Conservation (phyloP, 805 yeast species). For the Candida pseudofarinosa region DNA sequence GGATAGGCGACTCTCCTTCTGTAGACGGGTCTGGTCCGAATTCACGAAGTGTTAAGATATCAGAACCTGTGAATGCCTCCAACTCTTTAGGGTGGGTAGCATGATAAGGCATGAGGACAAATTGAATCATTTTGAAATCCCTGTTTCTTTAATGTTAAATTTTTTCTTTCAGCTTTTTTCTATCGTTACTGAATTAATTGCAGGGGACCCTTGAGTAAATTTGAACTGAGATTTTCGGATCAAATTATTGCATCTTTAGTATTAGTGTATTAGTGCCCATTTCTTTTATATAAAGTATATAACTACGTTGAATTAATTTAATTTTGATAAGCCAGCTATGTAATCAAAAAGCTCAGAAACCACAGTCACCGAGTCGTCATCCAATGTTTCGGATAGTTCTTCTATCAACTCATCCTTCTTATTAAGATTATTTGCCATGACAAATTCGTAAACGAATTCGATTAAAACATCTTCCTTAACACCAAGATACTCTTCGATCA, state of each 20-base stretch:
- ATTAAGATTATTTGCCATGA: constrained; percentile 27
- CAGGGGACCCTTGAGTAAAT: too few species aligned
- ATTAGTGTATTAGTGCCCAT: not conserved
- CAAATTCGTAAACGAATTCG: constrained; percentile 37
- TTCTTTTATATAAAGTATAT: too few species aligned
- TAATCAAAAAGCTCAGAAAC: constrained; percentile 38
- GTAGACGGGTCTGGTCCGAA: constrained; percentile 17
- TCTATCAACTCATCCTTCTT: constrained; percentile 31
- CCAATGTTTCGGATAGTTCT: constrained; percentile 49
- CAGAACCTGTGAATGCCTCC: constrained; percentile 65
- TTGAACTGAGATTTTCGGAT: too few species aligned
- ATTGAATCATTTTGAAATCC: not conserved
- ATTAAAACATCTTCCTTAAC: constrained; percentile 48
- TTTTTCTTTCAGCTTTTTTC: too few species aligned
- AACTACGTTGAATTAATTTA: not conserved
- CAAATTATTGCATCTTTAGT: not conserved
- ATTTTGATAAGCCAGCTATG: constrained; percentile 4
- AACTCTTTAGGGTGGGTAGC: constrained; percentile 68
- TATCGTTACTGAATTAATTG: too few species aligned
- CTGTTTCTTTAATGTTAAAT: not conserved
- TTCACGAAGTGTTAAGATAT: constrained; percentile 45
- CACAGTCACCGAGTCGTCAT: constrained; percentile 43
- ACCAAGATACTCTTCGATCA: constrained; percentile 52
- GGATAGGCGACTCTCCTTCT: constrained; percentile 16
- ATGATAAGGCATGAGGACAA: too few species aligned